These are phyloP conservation scores for Chlorella sp. DNA, from an alignment of 139 green algal species.

Conservation along the genomic window DNA sequence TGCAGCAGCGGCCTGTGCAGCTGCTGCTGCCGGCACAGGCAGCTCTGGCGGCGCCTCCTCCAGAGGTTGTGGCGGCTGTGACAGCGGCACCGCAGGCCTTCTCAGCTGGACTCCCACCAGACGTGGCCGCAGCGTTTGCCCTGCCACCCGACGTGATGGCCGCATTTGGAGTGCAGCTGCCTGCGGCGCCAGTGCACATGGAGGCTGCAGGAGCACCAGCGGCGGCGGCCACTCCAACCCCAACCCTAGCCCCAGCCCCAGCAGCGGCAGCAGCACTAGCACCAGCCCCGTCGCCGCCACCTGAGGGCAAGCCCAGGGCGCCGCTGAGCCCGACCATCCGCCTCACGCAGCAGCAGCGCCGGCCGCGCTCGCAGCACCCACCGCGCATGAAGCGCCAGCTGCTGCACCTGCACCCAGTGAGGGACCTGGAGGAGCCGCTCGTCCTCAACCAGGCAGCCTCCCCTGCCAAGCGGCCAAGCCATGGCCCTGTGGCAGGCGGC, in stretches of 20 bases:
- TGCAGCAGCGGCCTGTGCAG: neutral
- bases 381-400: neutral
- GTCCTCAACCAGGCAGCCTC: neutral
- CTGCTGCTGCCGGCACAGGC: neutral
- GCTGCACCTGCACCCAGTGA: neutral
- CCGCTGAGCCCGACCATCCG: constrained; percentile 4
- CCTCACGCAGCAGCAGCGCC: neutral
- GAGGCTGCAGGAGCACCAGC: neutral
- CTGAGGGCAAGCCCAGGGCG: neutral
- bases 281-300: too few relatives aligned
- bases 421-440: neutral
- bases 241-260: neutral
- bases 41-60: neutral
- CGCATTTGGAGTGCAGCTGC: too few relatives aligned
- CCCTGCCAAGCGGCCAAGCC: neutral
- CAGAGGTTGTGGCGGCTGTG: neutral
- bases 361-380: neutral
- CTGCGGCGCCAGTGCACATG: too few relatives aligned
- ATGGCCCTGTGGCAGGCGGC: neutral
- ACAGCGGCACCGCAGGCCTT: neutral
- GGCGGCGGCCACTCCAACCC: neutral
- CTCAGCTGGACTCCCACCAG: too few relatives aligned
- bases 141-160: too few relatives aligned
- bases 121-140: too few relatives aligned
- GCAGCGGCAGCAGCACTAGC: neutral